A percentile compares a stretch with the other conserved stretches of the same genome.
Evolutionary conservation across 2,329 filamentous ascomycete species (phyloP).

Genomic region (Tricladium varicosporioides): DNA sequence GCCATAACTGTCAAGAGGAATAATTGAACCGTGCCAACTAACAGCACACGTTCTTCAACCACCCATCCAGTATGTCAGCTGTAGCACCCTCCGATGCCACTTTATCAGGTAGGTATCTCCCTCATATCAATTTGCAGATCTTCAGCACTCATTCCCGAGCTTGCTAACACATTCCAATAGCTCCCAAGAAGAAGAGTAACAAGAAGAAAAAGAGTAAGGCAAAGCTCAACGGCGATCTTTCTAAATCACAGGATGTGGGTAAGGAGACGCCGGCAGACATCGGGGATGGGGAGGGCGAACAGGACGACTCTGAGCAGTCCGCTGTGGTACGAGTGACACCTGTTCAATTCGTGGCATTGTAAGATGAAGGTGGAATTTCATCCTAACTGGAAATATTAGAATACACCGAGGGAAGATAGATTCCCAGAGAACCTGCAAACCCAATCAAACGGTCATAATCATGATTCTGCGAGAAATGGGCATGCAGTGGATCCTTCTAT

Average conservation of each 20-base stretch:
- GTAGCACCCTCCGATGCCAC: slow-evolving; percentile 31
- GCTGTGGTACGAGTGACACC: slow-evolving; percentile 36
- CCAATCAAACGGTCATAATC: slow-evolving; percentile 30
- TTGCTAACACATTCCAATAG: slow-evolving; percentile 34
- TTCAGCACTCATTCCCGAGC: slow-evolving; percentile 9
- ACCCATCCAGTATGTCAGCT: slow-evolving; percentile 31
- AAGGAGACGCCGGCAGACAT: slow-evolving; percentile 39
- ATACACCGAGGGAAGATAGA: slow-evolving; percentile 28
- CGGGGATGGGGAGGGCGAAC: slow-evolving; percentile 39
- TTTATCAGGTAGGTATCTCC: slow-evolving; percentile 30
- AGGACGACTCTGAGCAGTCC: slow-evolving; percentile 39
- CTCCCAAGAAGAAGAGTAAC: slow-evolving; percentile 53
- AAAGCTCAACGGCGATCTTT: slow-evolving; percentile 37
- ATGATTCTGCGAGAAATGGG: slow-evolving; percentile 27
- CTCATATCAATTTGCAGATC: background rate
- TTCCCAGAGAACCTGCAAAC: slow-evolving; percentile 21
- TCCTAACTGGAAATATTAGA: slow-evolving; percentile 28
- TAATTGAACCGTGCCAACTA: background rate
- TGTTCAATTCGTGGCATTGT: slow-evolving; percentile 27
- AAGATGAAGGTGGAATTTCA: slow-evolving; percentile 13
- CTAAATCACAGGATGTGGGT: slow-evolving; percentile 30
- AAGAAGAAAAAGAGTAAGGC: slow-evolving; percentile 51
- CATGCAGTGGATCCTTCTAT: slow-evolving; percentile 16
- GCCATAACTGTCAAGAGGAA: background rate
- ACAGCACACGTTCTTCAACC: background rate